A percentile compares a stretch with the other conserved stretches of the same genome.
phyloP scores from a whole-genome alignment of 495 filamentous ascomycete species.

The Bacidia rubella region DNA sequence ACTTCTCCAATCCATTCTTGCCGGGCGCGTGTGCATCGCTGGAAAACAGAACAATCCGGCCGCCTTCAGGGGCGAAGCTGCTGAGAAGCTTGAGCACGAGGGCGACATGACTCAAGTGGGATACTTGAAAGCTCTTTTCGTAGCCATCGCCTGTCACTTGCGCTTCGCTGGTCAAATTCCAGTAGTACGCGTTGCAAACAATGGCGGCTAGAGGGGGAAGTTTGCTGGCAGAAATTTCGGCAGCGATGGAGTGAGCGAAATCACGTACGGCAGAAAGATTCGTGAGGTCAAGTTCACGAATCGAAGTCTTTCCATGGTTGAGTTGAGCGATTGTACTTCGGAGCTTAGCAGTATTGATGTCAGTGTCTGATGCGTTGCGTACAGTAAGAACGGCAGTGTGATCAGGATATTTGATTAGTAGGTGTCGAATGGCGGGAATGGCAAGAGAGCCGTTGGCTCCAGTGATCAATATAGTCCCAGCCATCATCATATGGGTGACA shows the following conservation, averaged over 20 bases:
- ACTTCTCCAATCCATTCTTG: conserved; percentile 27
- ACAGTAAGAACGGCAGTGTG: conserved; percentile 30
- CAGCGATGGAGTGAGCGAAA: conserved; percentile 23
- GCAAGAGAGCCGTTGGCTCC: conserved; percentile 37
- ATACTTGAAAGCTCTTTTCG: conserved; percentile 33
- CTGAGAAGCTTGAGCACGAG: conserved; percentile 30
- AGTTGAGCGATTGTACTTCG: too few relatives aligned
- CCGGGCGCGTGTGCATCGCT: conserved; percentile 28
- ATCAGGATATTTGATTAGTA: conserved; percentile 27
- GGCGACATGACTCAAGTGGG: conserved; percentile 31
- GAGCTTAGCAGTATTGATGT: conserved; percentile 31
- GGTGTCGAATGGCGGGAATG: conserved; percentile 27
- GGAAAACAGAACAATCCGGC: conserved; percentile 31
- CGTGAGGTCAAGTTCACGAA: conserved; percentile 30
- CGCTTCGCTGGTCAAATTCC: conserved; percentile 24
- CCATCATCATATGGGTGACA: conserved; percentile 16
- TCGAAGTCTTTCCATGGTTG: too few relatives aligned
- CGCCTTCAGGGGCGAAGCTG: conserved; percentile 24
- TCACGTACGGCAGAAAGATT: conserved; percentile 24
- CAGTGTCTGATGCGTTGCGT: conserved; percentile 26
- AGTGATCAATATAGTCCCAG: conserved; percentile 34
- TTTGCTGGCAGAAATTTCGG: conserved; percentile 21
- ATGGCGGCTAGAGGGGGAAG: conserved; percentile 28
- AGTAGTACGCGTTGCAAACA: conserved; percentile 34
- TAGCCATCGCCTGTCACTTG: conserved; percentile 29